A percentile compares a stretch with the other conserved stretches of the same genome.
phyloP scores from a whole-genome alignment of 371 early-diverging fungal species.

The Mortierella sp. region DNA sequence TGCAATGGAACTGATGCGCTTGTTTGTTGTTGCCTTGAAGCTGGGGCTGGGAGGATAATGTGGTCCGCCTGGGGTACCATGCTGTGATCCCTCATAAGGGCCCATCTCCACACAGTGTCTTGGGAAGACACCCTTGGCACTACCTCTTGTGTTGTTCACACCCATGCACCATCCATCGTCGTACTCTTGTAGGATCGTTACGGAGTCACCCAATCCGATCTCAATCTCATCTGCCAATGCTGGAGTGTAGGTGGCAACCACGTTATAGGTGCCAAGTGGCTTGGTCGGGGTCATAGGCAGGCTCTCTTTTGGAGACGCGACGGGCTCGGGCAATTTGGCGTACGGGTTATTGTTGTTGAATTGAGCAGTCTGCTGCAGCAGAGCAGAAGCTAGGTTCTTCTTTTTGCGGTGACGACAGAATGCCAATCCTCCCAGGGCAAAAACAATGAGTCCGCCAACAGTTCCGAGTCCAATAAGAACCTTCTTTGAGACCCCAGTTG shows the following conservation, averaged over 20 bases:
- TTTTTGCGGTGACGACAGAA: slow-evolving; percentile 54
- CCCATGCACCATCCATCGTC: slow-evolving; percentile 82
- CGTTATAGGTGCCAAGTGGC: slow-evolving; percentile 64
- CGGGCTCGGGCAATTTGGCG: slow-evolving; percentile 42
- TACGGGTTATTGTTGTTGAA: slow-evolving; percentile 53
- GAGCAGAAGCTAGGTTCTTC: slow-evolving; percentile 45
- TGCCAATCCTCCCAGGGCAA: slow-evolving; percentile 45
- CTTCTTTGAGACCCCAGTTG: slow-evolving; percentile 25
- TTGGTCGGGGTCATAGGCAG: slow-evolving; percentile 48
- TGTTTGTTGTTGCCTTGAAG: slow-evolving; percentile 50
- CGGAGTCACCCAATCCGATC: slow-evolving; percentile 71
- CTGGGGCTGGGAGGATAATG: slow-evolving; percentile 44
- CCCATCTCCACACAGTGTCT: slow-evolving; percentile 67
- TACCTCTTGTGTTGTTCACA: slow-evolving; percentile 67
- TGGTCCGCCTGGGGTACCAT: slow-evolving; percentile 42
- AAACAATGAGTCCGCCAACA: slow-evolving; percentile 45
- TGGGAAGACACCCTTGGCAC: slow-evolving; percentile 74
- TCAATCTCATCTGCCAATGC: slow-evolving; percentile 76
- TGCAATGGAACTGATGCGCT: slow-evolving; percentile 49
- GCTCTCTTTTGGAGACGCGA: slow-evolving; percentile 30
- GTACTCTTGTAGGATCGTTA: slow-evolving; percentile 70
- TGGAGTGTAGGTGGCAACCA: slow-evolving; percentile 71
- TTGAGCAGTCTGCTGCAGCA: slow-evolving; percentile 47
- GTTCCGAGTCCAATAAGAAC: slow-evolving; percentile 45
- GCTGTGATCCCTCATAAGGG: slow-evolving; percentile 42